Conservation (phyloP, 1,284 basidiomycete species). For the Ganoderma boninense region DNA sequence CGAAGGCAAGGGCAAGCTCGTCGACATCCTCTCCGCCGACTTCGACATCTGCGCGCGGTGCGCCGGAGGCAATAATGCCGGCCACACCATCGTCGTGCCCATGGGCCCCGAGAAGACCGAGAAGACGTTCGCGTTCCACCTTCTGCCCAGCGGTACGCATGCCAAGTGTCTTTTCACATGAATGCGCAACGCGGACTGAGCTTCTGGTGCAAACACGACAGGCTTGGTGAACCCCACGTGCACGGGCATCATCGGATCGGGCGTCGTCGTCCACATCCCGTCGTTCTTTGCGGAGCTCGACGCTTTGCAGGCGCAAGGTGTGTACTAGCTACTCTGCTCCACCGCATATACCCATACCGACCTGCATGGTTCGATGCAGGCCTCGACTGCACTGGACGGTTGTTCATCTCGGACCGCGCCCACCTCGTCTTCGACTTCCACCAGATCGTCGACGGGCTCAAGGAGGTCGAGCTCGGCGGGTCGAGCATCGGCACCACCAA, state of each 20-base stretch:
- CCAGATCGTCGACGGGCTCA: slow-evolving; percentile 98
- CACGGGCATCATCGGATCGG: slow-evolving; percentile 90
- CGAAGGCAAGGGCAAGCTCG: slow-evolving; percentile 96
- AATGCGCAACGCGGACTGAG: background rate
- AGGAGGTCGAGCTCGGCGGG: slow-evolving; percentile 96
- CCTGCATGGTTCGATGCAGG: slow-evolving; percentile 53
- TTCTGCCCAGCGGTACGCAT: slow-evolving; percentile 88
- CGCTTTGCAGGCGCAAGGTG: slow-evolving; percentile 86
- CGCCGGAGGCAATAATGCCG: slow-evolving; percentile 98
- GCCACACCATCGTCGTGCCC: slow-evolving; percentile 96
- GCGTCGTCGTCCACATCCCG: slow-evolving; percentile 95
- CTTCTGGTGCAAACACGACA: slow-evolving; percentile 38
- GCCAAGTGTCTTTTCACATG: slow-evolving; percentile 12
- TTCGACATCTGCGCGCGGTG: slow-evolving; percentile 95
- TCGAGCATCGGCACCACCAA: slow-evolving; percentile 97
- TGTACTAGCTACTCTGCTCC: slow-evolving; percentile 25
- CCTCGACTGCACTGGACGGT: slow-evolving; percentile 84
- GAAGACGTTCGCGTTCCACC: slow-evolving; percentile 95
- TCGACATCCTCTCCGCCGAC: slow-evolving; percentile 90
- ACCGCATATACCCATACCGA: background rate
- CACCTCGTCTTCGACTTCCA: slow-evolving; percentile 99
- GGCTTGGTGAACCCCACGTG: slow-evolving; percentile 93
- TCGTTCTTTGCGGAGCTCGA: slow-evolving; percentile 97
- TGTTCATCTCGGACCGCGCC: slow-evolving; percentile 96
- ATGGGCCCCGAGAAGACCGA: slow-evolving; percentile 68